Base-by-base conservation (phyloP, 1,284 basidiomycete genomes). In the Phellopilus nigrolimitatus region DNA sequence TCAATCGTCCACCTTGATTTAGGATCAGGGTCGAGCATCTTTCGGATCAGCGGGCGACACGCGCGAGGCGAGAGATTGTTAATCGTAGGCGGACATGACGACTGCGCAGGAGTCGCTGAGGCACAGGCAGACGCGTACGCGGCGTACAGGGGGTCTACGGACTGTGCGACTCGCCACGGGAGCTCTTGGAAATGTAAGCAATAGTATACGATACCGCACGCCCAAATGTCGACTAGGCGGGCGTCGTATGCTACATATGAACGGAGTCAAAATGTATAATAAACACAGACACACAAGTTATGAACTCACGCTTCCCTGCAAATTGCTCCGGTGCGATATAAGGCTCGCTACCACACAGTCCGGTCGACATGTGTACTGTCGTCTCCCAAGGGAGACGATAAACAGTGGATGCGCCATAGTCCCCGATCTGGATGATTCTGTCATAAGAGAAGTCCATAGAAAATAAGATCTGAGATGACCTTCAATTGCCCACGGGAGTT, bases 301-400 rank as follows among this genome's bases (percentile, higher is more conserved):
- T 5, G 6, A 45, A 75, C 89, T 82, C 75, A 95, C 92, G 91
- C 82, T 97, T 95, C 64, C 86, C 84, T 60, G 95, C 75, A 64
- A 98, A 99, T 69, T 97, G 91, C 67, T 99, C 95, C 22, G 95
- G 95, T 12, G 95, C 95, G 62, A 99, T 98, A 69, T 99, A 99
- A 0, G 95, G 95, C 67, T 99, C 97, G 57, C 91, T 95, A 9
- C 95, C 95, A 62, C 95, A 99, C 17, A 99, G 76, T 2, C 95
- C 95, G 46, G 95, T 97, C 30, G 88, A 93, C 82, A 98, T 87
- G 68, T 99, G 95, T 40, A 97, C 89, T 49, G 93, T 95, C 59
- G 88, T 78, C 71, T 99, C 95, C 95, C 95, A 99, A 51, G 95
- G 97, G 61, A 99, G 85, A 55, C 95, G 82, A 70, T 98, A 99